Percentiles rank a stretch among this genome's conserved stretches.
phyloP scores from a whole-genome alignment of 768 basidiomycete genomes.

The Lactifluus volemus region DNA sequence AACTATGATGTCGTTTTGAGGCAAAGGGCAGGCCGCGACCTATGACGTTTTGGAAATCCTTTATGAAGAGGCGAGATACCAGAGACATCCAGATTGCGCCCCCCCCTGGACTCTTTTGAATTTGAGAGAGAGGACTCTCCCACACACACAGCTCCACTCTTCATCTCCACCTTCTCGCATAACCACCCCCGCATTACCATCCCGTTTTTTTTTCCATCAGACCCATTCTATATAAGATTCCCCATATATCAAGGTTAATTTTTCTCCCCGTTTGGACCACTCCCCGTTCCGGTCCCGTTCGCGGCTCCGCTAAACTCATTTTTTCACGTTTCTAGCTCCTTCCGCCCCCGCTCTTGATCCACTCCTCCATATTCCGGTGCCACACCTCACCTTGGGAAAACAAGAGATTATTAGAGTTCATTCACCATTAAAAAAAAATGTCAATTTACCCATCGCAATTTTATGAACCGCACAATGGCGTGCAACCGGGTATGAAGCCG shows the following conservation, averaged over 20 bases:
- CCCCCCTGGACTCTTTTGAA: not conserved
- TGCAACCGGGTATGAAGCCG: conserved; percentile 19
- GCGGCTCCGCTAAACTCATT: not conserved
- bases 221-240: not conserved
- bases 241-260: not conserved
- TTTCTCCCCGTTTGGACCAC: not conserved
- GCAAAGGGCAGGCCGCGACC: conserved; percentile 15
- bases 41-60: conserved; percentile 11
- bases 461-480: conserved; percentile 18
- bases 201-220: not conserved
- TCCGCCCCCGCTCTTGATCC: not conserved
- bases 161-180: not conserved
- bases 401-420: not conserved
- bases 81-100: conserved; percentile 7
- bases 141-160: not conserved
- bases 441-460: conserved; percentile 16
- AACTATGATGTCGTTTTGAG: conserved; percentile 15
- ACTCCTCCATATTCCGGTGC: too few species aligned
- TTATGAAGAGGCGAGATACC: conserved; percentile 9
- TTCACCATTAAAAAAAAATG: not conserved
- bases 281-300: not conserved
- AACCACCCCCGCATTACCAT: not conserved
- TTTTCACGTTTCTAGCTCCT: not conserved
- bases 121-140: conserved; percentile 3
- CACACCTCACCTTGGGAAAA: not conserved